Conservation (phyloP, 805 yeast species). For the Ogataea corticis region DNA sequence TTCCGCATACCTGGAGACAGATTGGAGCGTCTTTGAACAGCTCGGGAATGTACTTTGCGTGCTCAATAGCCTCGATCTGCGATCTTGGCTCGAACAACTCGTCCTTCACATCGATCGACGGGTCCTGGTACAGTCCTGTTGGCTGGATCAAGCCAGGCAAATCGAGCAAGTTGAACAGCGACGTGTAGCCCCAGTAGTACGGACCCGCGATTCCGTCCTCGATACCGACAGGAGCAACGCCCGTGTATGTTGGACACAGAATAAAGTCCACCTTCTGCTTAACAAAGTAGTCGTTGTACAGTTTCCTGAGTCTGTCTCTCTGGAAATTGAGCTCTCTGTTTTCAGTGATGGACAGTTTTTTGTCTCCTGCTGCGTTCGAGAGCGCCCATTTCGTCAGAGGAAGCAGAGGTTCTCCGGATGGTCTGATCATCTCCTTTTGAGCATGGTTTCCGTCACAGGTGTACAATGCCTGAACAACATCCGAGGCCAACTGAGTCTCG, state of each 20-base stretch:
- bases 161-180: slow-evolving; percentile 72
- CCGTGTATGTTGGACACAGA: slow-evolving; percentile 65
- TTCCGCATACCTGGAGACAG: slow-evolving; percentile 52
- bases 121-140: slow-evolving; percentile 59
- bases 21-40: slow-evolving; percentile 54
- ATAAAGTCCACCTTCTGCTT: slow-evolving; percentile 62
- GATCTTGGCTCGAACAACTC: slow-evolving; percentile 42
- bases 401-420: slow-evolving; percentile 68
- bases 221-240: slow-evolving; percentile 69
- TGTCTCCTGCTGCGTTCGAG: slow-evolving; percentile 59
- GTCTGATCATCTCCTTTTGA: slow-evolving; percentile 50
- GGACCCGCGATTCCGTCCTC: slow-evolving; percentile 44
- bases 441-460: slow-evolving; percentile 67
- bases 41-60: slow-evolving; percentile 47
- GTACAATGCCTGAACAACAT: slow-evolving; percentile 58
- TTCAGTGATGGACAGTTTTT: slow-evolving; percentile 46
- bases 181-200: slow-evolving; percentile 79
- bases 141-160: slow-evolving; percentile 67
- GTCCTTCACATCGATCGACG: slow-evolving; percentile 48
- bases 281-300: slow-evolving; percentile 54
- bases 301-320: slow-evolving; percentile 60
- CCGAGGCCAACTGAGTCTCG: slow-evolving; percentile 55
- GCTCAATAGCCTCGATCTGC: slow-evolving; percentile 49
- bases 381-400: slow-evolving; percentile 65
- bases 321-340: slow-evolving; percentile 53